A percentile compares a stretch with the other conserved stretches of the same genome.
Evolutionary conservation across 176 grass and related monocot species (phyloP).

Genomic region (Zoysia japonica): DNA sequence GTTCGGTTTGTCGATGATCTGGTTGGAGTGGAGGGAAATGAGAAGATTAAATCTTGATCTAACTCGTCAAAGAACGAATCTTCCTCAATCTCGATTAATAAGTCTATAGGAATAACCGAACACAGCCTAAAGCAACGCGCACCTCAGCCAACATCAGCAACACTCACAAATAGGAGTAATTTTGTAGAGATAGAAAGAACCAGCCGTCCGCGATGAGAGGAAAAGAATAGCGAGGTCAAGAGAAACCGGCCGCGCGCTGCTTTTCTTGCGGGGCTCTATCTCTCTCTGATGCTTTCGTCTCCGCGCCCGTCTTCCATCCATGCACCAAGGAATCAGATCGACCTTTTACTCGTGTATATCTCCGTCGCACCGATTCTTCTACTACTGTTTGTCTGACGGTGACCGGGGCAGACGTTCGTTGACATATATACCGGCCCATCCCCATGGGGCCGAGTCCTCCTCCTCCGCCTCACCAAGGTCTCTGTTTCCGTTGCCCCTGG

Average conservation of each 20-base stretch:
- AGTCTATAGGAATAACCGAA: not conserved
- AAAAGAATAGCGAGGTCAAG: not conserved
- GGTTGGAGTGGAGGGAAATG: too few species aligned
- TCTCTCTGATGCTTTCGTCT: conserved; percentile 36
- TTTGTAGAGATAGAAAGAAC: not conserved
- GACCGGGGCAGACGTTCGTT: conserved; percentile 5
- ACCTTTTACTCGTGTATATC: not conserved
- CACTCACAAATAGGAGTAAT: not conserved
- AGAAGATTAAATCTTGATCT: too few species aligned
- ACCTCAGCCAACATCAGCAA: not conserved
- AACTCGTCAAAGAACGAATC: too few species aligned
- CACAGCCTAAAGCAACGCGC: not conserved
- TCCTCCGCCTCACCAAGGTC: not conserved
- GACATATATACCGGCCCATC: conserved; percentile 28
- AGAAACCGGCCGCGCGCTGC: conserved; percentile 43
- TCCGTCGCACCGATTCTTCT: not conserved
- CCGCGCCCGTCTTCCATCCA: conserved; percentile 22
- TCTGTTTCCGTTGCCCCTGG: conserved; percentile 25
- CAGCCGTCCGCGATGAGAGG: not conserved
- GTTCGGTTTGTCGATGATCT: too few species aligned
- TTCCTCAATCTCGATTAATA: too few species aligned
- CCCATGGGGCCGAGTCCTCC: conserved; percentile 13
- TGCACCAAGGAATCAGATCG: conserved; percentile 33
- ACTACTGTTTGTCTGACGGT: not conserved
- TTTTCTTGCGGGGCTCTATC: conserved; percentile 30